Conservation (phyloP, 2,329 filamentous ascomycete genomes). For the Fragosphaeria purpurea region DNA sequence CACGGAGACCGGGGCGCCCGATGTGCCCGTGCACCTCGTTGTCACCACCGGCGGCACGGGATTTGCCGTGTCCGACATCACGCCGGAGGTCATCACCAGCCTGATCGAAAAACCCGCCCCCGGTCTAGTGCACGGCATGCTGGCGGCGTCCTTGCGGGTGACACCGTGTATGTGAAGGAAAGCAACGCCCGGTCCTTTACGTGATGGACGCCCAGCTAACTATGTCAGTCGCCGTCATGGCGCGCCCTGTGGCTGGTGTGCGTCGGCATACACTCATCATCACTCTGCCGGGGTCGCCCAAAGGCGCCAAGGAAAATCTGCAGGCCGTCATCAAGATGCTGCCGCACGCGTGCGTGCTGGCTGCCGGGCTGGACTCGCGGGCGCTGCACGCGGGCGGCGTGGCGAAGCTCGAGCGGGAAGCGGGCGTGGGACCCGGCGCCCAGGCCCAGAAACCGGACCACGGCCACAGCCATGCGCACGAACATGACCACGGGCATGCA, state of each 20-base stretch:
- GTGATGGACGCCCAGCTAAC: too few relatives aligned
- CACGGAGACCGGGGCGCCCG: constrained; percentile 26
- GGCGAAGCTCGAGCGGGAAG: constrained; percentile 74
- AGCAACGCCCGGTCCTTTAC: too few relatives aligned
- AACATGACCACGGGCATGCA: constrained; percentile 32
- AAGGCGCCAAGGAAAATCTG: constrained; percentile 89
- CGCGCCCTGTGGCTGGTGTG: constrained; percentile 81
- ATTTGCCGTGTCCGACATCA: constrained; percentile 75
- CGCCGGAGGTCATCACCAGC: constrained; percentile 78
- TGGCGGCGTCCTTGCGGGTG: constrained; percentile 70
- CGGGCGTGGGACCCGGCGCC: constrained; percentile 43
- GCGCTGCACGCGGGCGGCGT: constrained; percentile 69
- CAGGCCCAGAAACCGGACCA: constrained; percentile 23
- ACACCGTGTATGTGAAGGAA: constrained; percentile 65
- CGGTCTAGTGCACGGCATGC: constrained; percentile 91
- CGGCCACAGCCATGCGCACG: constrained; percentile 41
- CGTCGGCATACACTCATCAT: constrained; percentile 72
- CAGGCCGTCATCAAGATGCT: constrained; percentile 81
- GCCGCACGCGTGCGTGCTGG: constrained; percentile 89
- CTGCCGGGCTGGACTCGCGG: constrained; percentile 73
- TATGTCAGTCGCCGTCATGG: constrained; percentile 81
- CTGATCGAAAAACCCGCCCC: constrained; percentile 78
- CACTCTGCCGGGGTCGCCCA: constrained; percentile 88
- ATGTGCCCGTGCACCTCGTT: constrained; percentile 54
- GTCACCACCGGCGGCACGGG: constrained; percentile 89